Base-by-base conservation (phyloP, 495 filamentous ascomycete genomes). In the Penicillium canescens region DNA sequence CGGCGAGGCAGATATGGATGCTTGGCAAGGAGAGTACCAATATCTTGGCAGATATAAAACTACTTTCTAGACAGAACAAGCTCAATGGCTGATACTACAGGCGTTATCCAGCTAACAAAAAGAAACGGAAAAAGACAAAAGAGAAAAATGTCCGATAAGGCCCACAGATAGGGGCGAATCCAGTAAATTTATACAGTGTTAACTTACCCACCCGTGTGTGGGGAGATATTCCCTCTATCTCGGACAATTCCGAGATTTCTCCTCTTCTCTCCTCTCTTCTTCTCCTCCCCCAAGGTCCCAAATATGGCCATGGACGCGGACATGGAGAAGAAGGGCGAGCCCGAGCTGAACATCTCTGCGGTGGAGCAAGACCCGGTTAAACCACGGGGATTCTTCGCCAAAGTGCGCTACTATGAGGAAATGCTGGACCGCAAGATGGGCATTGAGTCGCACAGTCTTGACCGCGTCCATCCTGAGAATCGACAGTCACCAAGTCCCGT, bases 371-470 rank as follows among this genome's bases (percentile, higher is more conserved):
- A 63, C 5, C 36, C 46, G 2, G 46, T 50, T 56, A 56, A 59
- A 46, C 57, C 57, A 13, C 34, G 38, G 41, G 54, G 65, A 2
- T 50, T 74, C 51, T 59, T 79, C 28, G 65, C 52, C 7, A 61
- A 49, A 14, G 59, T 82, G 12, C 74, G 74, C 40, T 55, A 63
- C 46, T 75, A 75, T 52, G 81, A 84, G 41, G 66, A 70, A 13
- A 64, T 67, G 37, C 63, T 83, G 34, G 79, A 83, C 60, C 67
- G 63, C 40, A 82, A 79, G 56, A 56, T 84, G 43, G 79, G 79
- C 13, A 71, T 82, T 50, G 81, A 84, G 60, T 72, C 75, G 2
- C 71, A 80, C 39, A 77, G 76, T 62, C 69, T 81, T 36, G 70
- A 76, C 47, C 76, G 80, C 23, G 78, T 78, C 45, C 66, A 68